Conservation (phyloP, 805 yeast species). For the Nakazawaea pomicola region DNA sequence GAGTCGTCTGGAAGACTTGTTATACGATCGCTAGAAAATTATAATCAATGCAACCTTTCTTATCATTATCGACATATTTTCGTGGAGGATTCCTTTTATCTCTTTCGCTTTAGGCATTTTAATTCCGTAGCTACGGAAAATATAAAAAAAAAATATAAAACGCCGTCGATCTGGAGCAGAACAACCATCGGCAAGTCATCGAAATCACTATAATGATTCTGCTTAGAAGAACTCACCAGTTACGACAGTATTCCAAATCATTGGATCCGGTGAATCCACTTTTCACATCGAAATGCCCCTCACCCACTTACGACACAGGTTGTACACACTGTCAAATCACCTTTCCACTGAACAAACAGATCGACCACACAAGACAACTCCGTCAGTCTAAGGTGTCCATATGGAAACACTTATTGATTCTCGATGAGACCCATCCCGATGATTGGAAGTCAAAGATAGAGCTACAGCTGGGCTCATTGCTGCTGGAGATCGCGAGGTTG, state of each 20-base stretch:
- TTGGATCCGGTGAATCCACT: slow-evolving; percentile 11
- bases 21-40: slow-evolving; percentile 46
- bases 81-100: too few relatives aligned
- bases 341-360: slow-evolving; percentile 38
- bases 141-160: neutral
- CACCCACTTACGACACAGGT: slow-evolving; percentile 50
- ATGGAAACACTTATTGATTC: slow-evolving; percentile 52
- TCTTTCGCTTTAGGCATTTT: too few relatives aligned
- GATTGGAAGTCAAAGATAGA: slow-evolving; percentile 51
- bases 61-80: too few relatives aligned
- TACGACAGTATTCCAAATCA: neutral
- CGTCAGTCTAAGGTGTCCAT: slow-evolving; percentile 43
- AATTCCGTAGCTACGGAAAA: too few relatives aligned
- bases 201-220: too few relatives aligned
- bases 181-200: neutral
- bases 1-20: slow-evolving; percentile 44
- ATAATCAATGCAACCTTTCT: neutral
- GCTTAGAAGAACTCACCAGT: too few relatives aligned
- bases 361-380: slow-evolving; percentile 34
- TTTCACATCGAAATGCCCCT: slow-evolving; percentile 37
- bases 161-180: neutral
- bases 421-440: slow-evolving; percentile 30
- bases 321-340: slow-evolving; percentile 52
- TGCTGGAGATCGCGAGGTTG: slow-evolving; percentile 30
- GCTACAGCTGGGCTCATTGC: slow-evolving; percentile 36